Conservation (phyloP, 176 grass and related monocot species). For the Aegilops longissima region DNA sequence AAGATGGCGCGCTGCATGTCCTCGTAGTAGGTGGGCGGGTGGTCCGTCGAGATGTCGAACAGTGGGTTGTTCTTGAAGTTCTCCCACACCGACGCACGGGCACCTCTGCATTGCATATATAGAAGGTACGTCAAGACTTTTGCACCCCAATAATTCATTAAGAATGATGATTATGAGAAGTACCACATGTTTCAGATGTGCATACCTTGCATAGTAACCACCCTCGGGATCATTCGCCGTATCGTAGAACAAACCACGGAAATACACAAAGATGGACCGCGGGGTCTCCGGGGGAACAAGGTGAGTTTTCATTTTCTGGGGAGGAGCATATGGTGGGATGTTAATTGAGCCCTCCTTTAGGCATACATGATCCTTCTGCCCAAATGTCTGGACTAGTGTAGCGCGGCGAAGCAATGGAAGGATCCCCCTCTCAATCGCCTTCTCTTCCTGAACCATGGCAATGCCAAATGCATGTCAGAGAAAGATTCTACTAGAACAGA, state of each 20-base stretch:
- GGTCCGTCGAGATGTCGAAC: slow-evolving; percentile 70
- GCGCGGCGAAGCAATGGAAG: slow-evolving; percentile 65
- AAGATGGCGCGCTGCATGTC: slow-evolving; percentile 79
- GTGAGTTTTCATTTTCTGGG: slow-evolving; percentile 68
- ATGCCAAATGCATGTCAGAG: slow-evolving; percentile 16
- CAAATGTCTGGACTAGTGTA: slow-evolving; percentile 63
- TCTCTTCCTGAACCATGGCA: slow-evolving; percentile 50
- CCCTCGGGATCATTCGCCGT: slow-evolving; percentile 63
- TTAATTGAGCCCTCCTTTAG: slow-evolving; percentile 66
- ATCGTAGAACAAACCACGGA: slow-evolving; percentile 64
- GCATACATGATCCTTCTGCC: slow-evolving; percentile 74
- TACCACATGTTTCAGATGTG: neutral
- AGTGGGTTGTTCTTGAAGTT: slow-evolving; percentile 81
- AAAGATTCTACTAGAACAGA: neutral
- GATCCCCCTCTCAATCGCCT: slow-evolving; percentile 56
- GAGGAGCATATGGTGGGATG: slow-evolving; percentile 74
- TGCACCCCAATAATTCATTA: neutral
- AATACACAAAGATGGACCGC: slow-evolving; percentile 69
- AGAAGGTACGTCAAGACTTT: slow-evolving; percentile 16
- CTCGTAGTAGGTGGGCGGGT: slow-evolving; percentile 70
- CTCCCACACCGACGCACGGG: slow-evolving; percentile 63
- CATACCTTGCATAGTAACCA: slow-evolving; percentile 68
- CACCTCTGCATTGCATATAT: slow-evolving; percentile 42
- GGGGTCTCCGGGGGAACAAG: slow-evolving; percentile 57
- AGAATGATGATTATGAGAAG: neutral